phyloP scores from a whole-genome alignment of 306 rosid species.

The Phaseolus lunatus region DNA sequence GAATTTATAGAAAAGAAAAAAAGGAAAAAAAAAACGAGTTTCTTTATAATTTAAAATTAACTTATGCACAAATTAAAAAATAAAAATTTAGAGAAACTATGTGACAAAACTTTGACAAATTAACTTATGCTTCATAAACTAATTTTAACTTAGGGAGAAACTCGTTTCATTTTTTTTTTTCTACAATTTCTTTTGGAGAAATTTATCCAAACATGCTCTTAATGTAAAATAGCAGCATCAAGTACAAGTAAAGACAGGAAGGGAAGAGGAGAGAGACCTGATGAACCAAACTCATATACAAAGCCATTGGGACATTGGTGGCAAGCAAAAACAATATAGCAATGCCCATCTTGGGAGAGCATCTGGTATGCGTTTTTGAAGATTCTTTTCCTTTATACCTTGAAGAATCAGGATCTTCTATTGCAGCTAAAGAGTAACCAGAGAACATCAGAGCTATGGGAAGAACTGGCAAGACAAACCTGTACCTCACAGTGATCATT shows the following conservation, averaged over 20 bases:
- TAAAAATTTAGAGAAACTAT: too few relatives aligned
- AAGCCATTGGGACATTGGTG: slow-evolving; percentile 90
- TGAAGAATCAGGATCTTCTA: slow-evolving; percentile 50
- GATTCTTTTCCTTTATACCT: slow-evolving; percentile 48
- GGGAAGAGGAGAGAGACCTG: slow-evolving; percentile 64
- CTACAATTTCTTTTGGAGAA: too few relatives aligned
- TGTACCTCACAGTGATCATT: slow-evolving; percentile 49
- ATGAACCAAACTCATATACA: slow-evolving; percentile 96
- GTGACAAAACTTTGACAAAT: too few relatives aligned
- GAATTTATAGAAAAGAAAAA: too few relatives aligned
- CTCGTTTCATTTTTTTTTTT: too few relatives aligned
- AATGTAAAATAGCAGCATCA: background rate
- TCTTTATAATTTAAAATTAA: too few relatives aligned
- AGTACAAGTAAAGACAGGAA: background rate
- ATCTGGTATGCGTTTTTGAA: slow-evolving; percentile 45
- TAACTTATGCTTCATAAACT: too few relatives aligned
- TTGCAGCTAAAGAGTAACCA: slow-evolving; percentile 77
- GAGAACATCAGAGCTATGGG: slow-evolving; percentile 91
- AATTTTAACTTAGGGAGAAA: too few relatives aligned
- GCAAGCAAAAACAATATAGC: slow-evolving; percentile 77
- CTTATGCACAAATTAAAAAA: too few relatives aligned
- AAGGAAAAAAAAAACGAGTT: too few relatives aligned
- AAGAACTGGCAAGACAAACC: slow-evolving; percentile 95
- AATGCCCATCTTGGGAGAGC: slow-evolving; percentile 56
- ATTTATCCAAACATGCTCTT: too few relatives aligned